These are phyloP conservation scores for Hypoxylon trugodes DNA, from an alignment of 495 filamentous ascomycete species.

Conservation along the genomic window DNA sequence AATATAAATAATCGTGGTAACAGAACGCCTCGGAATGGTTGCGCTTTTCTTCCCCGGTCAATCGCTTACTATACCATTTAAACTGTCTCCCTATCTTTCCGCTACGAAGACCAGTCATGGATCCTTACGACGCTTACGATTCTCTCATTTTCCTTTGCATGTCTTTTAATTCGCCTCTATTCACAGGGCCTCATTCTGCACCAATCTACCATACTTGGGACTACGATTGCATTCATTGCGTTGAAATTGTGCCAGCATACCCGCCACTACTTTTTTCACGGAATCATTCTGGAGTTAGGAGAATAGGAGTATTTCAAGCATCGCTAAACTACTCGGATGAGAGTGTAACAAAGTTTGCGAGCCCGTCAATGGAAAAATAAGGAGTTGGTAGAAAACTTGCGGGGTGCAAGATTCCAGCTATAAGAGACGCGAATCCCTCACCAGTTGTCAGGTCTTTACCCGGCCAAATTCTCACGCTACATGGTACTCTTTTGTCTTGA, in stretches of 20 bases:
- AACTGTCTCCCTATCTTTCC: slow-evolving; percentile 11
- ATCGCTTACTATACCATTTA: slow-evolving; percentile 48
- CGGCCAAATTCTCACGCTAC: slow-evolving; percentile 16
- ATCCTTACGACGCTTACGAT: slow-evolving; percentile 45
- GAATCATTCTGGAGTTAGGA: slow-evolving; percentile 39
- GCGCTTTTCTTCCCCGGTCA: slow-evolving; percentile 43
- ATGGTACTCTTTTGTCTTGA: slow-evolving; percentile 26
- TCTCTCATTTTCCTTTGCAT: slow-evolving; percentile 28
- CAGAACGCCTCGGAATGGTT: slow-evolving; percentile 8
- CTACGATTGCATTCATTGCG: slow-evolving; percentile 26
- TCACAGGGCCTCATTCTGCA: slow-evolving; percentile 13
- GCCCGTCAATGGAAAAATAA: slow-evolving; percentile 5
- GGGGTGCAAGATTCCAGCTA: slow-evolving; percentile 16
- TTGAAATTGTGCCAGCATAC: slow-evolving; percentile 30
- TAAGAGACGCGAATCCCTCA: slow-evolving; percentile 22
- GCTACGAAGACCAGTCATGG: slow-evolving; percentile 41
- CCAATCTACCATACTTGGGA: slow-evolving; percentile 12
- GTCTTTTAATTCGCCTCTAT: slow-evolving; percentile 34
- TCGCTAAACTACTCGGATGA: slow-evolving; percentile 15
- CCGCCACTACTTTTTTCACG: slow-evolving; percentile 25
- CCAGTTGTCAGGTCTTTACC: slow-evolving; percentile 15
- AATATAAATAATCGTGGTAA: slow-evolving; percentile 27
- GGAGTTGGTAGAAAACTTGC: slow-evolving; percentile 26
- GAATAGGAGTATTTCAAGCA: slow-evolving; percentile 22
- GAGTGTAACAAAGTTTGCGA: slow-evolving; percentile 11